Percentiles rank a stretch among this genome's conserved stretches.
Evolutionary conservation across 192 early-diverging fungal species (phyloP).

Genomic region (Ramicandelaber brevisporus): DNA sequence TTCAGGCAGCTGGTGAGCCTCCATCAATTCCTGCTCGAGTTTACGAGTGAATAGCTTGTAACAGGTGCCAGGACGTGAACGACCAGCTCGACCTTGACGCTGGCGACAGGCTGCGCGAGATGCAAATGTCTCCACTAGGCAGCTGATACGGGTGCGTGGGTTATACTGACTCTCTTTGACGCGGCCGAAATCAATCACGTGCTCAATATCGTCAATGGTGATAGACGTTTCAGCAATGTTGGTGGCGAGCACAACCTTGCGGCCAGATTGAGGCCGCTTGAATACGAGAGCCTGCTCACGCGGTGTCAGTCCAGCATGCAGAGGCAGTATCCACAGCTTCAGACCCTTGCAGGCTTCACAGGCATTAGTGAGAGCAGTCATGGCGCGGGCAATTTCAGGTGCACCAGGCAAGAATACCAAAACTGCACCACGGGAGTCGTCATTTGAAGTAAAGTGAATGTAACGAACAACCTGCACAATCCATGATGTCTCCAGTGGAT

Average conservation of each 20-base stretch:
- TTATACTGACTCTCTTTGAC: conserved; percentile 34
- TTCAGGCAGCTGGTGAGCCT: conserved; percentile 40
- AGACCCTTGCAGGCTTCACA: background rate
- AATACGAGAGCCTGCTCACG: conserved; percentile 24
- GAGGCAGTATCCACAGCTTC: conserved; percentile 15
- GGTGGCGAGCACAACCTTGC: conserved; percentile 75
- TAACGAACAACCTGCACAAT: conserved; percentile 25
- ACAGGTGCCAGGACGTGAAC: conserved; percentile 47
- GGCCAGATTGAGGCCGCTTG: conserved; percentile 10
- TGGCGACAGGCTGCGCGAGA: conserved; percentile 31
- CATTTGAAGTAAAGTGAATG: conserved; percentile 23
- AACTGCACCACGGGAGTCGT: conserved; percentile 16
- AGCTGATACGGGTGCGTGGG: conserved; percentile 24
- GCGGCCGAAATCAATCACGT: conserved; percentile 41
- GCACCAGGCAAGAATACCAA: conserved; percentile 52
- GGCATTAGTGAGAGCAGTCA: conserved; percentile 18
- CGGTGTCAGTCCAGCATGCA: conserved; percentile 28
- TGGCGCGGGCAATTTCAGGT: conserved; percentile 40
- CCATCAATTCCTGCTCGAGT: conserved; percentile 20
- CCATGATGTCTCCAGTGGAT: too few species aligned
- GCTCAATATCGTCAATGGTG: conserved; percentile 40
- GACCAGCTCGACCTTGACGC: conserved; percentile 62
- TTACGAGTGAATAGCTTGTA: conserved; percentile 38
- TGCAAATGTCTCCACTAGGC: conserved; percentile 20
- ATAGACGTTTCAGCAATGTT: conserved; percentile 60